phyloP scores from a whole-genome alignment of 2,329 filamentous ascomycete species.

The Stagonosporopsis tanaceti region DNA sequence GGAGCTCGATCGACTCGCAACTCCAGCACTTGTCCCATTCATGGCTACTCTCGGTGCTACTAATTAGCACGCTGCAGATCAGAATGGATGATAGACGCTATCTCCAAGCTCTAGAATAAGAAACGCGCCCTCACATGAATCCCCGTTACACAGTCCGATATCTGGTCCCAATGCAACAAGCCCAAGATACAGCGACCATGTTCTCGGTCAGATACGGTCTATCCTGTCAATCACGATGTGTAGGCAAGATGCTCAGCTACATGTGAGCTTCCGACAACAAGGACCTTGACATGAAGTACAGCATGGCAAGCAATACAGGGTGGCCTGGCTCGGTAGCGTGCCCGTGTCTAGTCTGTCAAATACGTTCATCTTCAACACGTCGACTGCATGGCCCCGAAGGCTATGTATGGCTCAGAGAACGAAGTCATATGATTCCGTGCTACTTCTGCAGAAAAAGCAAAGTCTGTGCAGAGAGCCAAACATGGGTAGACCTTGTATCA shows the following conservation, averaged over 20 bases:
- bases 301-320: no score
- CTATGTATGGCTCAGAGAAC: no score
- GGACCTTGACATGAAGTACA: no score
- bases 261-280: no score
- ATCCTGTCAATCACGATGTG: conserved; percentile 1
- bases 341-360: no score
- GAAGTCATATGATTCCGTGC: no score
- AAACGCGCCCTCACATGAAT: neutral
- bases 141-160: neutral
- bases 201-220: neutral
- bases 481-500: no score
- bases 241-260: neutral
- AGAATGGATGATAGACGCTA: neutral
- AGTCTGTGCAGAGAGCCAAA: no score
- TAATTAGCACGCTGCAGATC: neutral
- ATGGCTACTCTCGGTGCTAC: neutral
- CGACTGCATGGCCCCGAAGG: no score
- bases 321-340: no score
- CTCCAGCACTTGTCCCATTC: neutral
- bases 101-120: neutral
- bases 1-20: conserved; percentile 10
- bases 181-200: neutral
- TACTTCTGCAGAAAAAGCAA: no score
- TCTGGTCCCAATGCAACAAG: neutral
- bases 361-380: no score